Conservation (phyloP, 768 basidiomycete genomes). For the Tricholoma sp. region DNA sequence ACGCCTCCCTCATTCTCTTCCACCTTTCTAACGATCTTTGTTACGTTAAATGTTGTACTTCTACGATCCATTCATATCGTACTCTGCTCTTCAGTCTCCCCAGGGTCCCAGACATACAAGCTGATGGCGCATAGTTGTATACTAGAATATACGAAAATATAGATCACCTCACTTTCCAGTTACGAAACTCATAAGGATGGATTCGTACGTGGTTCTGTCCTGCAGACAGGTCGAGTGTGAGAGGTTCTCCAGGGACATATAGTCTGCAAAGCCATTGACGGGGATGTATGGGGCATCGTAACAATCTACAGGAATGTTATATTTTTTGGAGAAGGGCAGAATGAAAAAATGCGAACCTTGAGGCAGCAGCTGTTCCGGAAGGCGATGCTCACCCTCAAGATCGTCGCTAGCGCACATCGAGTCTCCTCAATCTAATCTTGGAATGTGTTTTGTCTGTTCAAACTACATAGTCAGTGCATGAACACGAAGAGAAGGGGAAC, state of each 20-base stretch:
- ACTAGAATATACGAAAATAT: no score
- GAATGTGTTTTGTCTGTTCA: slow-evolving; percentile 83
- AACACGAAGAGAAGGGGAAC: slow-evolving; percentile 3
- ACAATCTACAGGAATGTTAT: slow-evolving; percentile 61
- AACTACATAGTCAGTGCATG: not conserved
- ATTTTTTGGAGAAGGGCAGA: not conserved
- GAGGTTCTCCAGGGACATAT: slow-evolving; percentile 95
- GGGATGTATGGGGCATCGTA: slow-evolving; percentile 99
- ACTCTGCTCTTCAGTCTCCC: no score
- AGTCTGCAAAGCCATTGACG: slow-evolving; percentile 97
- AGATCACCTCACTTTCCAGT: no score
- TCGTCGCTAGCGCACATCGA: slow-evolving; percentile 96
- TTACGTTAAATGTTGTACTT: no score
- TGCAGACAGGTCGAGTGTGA: no score
- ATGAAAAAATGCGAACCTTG: slow-evolving; percentile 67
- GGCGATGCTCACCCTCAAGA: slow-evolving; percentile 97
- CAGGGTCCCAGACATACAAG: no score
- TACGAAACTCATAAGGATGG: no score
- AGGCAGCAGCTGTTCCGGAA: slow-evolving; percentile 99
- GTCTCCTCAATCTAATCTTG: slow-evolving; percentile 88
- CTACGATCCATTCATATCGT: no score
- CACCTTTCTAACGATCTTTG: no score
- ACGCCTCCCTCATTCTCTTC: no score
- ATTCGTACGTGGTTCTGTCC: no score
- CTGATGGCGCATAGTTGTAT: no score